These are phyloP conservation scores for Alternaria gansuensis DNA, from an alignment of 2,329 filamentous ascomycete species.

Conservation along the genomic window DNA sequence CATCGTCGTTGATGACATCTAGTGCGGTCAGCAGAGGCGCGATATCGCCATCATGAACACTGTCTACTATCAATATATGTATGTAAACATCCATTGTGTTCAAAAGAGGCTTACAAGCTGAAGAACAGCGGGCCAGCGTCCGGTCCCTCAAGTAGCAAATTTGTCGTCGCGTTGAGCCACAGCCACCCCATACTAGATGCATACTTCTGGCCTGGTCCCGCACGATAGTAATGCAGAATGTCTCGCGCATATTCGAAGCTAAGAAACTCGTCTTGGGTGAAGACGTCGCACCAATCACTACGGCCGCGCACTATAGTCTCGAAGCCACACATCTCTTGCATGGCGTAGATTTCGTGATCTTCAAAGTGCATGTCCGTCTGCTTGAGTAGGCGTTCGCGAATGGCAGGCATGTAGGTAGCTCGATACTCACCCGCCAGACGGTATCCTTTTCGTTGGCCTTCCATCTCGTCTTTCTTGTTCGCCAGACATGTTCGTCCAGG, in stretches of 20 bases:
- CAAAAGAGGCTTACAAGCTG: conserved; percentile 59
- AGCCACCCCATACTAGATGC: conserved; percentile 64
- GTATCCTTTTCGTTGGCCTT: conserved; percentile 62
- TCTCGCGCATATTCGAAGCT: conserved; percentile 68
- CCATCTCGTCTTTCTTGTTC: conserved; percentile 50
- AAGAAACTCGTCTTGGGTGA: conserved; percentile 63
- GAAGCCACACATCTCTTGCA: conserved; percentile 70
- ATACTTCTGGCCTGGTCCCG: conserved; percentile 66
- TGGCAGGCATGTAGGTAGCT: conserved; percentile 58
- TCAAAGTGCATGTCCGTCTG: conserved; percentile 57
- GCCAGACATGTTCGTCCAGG: conserved; percentile 60
- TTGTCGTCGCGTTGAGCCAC: conserved; percentile 66
- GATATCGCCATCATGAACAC: conserved; percentile 68
- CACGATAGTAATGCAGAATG: conserved; percentile 66
- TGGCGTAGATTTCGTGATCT: conserved; percentile 63
- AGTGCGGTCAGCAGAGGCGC: conserved; percentile 64
- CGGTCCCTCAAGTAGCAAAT: conserved; percentile 58
- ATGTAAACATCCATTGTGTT: no score
- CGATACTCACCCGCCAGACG: conserved; percentile 60
- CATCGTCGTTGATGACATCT: conserved; percentile 57
- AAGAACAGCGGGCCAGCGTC: conserved; percentile 61
- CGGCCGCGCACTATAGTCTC: conserved; percentile 63
- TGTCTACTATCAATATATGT: conserved; percentile 14
- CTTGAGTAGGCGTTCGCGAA: conserved; percentile 56
- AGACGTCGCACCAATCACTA: conserved; percentile 66